Conservation (phyloP, 257 asterid species). For the Phtheirospermum japonicum region DNA sequence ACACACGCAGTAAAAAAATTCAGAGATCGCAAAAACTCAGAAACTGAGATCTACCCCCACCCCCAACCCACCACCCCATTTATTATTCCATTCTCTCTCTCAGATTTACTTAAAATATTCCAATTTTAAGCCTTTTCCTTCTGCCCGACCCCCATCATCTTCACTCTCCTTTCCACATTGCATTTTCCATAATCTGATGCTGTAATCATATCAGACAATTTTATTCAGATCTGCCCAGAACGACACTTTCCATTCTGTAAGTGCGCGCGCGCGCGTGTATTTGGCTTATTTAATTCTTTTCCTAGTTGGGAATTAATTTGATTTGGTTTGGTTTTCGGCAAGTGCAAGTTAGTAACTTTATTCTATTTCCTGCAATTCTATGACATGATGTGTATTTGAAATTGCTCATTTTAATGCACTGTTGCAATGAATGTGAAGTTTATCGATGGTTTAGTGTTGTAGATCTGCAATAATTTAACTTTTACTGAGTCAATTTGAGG, state of each 20-base stretch:
- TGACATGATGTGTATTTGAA: background rate
- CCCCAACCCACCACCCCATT: background rate
- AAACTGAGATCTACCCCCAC: constrained; percentile 23
- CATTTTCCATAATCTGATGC: background rate
- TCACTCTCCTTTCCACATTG: constrained; percentile 7
- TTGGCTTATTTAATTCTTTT: constrained; percentile 4
- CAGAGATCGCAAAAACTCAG: constrained; percentile 13
- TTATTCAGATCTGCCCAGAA: constrained; percentile 30
- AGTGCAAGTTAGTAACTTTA: background rate
- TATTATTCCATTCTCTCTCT: background rate
- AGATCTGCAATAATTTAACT: constrained; percentile 28
- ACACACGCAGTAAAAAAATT: constrained; percentile 16
- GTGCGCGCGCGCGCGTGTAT: background rate
- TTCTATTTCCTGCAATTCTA: constrained; percentile 9
- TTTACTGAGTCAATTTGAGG: constrained; percentile 14
- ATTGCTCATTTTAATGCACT: constrained; percentile 11
- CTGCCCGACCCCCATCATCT: background rate
- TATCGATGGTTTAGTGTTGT: constrained; percentile 14
- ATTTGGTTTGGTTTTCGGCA: background rate
- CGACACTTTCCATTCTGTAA: constrained; percentile 20
- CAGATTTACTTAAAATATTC: background rate
- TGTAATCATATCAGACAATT: constrained; percentile 4
- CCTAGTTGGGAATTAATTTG: background rate
- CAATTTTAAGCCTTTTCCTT: background rate
- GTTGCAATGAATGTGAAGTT: background rate